Evolutionary conservation across 2,329 filamentous ascomycete species (phyloP), one percentile per base, ranked within the genome.

Genomic region (Nemania sp.): DNA sequence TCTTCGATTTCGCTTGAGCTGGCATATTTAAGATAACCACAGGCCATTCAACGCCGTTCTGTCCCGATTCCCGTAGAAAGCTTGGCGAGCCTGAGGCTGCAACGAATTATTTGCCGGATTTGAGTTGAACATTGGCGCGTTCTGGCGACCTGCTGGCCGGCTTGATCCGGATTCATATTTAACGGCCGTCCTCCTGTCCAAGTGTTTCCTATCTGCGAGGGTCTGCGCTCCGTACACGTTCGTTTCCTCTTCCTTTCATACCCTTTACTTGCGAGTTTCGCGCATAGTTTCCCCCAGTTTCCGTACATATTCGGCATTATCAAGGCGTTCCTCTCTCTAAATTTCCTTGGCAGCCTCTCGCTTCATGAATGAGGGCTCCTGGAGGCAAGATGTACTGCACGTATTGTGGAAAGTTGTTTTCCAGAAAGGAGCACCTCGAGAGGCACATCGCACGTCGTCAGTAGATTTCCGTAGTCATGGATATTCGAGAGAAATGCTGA

Each of bases 391-490:
- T 65, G 72, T 81, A 72, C 64, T 82, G 79, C 60, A 72, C 78
- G 15, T 81, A 81, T 61, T 82, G 79, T 62, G 79, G 79, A 50
- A 80, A 78, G 68, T 71, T 69, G 61, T 82, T 82, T 66, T 80
- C 77, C 44, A 73, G 79, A 61, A 81, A 81, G 64, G 79, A 82
- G 60, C 79, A 82, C 63, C 66, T 81, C n/a, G 79, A 82, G 60
- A 75, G 79, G 58, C 79, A 81, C 56, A 74, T 82, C 34, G 77
- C 78, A 8, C 77, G 66, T 49, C 79, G 79, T 81, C 64, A 70
- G 78, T 68, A 30, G 26, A 28, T 17, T 19, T 37, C 6, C 41
- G 19, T 46, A 22, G 1, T 19, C 37, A 26, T 49, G n/a, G 20
- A 36, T 47, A 33, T 28, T 23, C 24, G 39, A 41, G n/a, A 6